Evolutionary conservation across 2,329 filamentous ascomycete genomes (phyloP).

Genomic region (Fusarium fujikuroi): DNA sequence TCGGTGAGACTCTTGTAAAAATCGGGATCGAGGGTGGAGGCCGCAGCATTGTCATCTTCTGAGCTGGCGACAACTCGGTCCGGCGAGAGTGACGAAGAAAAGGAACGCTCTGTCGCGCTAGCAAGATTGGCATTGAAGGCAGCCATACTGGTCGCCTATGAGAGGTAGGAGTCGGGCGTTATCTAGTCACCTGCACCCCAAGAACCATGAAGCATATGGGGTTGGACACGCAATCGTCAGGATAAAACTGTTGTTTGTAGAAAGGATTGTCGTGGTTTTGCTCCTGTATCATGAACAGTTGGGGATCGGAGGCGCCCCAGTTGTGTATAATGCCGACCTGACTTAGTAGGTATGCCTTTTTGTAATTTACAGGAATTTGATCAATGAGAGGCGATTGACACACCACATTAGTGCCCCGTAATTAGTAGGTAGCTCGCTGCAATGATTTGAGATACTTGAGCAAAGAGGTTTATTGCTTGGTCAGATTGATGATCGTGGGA

Average conservation of each 20-base stretch:
- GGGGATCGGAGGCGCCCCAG: neutral
- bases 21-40: conserved; percentile 62
- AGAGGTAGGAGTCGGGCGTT: neutral
- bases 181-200: neutral
- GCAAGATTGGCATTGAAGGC: conserved; percentile 34
- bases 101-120: conserved; percentile 45
- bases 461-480: neutral
- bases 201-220: neutral
- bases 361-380: neutral
- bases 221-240: neutral
- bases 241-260: conserved; percentile 1
- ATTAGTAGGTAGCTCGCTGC: neutral
- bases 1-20: conserved; percentile 76
- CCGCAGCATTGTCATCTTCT: conserved; percentile 52
- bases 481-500: conserved; percentile 12
- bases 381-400: neutral
- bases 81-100: conserved; percentile 62
- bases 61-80: conserved; percentile 45
- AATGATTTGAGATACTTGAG: conserved; percentile 30
- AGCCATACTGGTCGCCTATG: conserved; percentile 33
- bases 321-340: neutral
- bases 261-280: conserved; percentile 10
- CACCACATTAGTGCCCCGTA: conserved; percentile 2
- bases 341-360: neutral
- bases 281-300: conserved; percentile 8